Evolutionary conservation across 148 eudicot species (phyloP), one percentile per base, ranked within the genome.

Genomic region (Salicornia ramosissima): DNA sequence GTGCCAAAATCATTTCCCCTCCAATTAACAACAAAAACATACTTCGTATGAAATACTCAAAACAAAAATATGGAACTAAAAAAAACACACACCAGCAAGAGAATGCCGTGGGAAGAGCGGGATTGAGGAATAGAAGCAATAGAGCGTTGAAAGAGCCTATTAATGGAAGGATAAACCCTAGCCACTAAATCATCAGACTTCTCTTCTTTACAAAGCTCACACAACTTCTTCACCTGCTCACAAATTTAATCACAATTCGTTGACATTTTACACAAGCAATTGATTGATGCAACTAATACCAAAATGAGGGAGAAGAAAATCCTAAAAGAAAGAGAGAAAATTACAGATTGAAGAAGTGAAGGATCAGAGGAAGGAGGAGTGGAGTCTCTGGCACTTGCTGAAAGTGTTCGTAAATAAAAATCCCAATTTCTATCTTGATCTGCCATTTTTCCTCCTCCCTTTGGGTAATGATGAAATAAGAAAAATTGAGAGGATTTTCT

Each of bases 171-270:
- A 80, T 88, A 94, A 86, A 91, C 87, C 86, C 99, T 83, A 67
- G 97, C 91, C n/a, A 87, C 83, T 78, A 94, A 85, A 73, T 94
- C 91, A 61, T 90, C 97, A 7, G 97, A 94, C 30, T 89, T 86
- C 74, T 94, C 96, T 47, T 62, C 78, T 81, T 85, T 87, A 71
- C 97, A 94, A 52, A 94, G 50, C 64, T 88, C 87, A 55, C 83
- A 76, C 58, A 94, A 78, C 69, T 82, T 88, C 67, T 81, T 87
- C 70, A 91, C 99, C 98, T 94, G 83, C 42, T 15, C 19, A 49
- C n/a, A 30, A 70, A 43, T 19, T 25, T 11, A 15, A 22, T 6
- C 42, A 58, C 24, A 43, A 70, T 70, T 28, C 39, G 24, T 21
- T 14, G 42, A 52, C n/a, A 4, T 24, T 55, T 39, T 39, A 9